These are phyloP conservation scores for Nitzschia inconspicua DNA, from an alignment of 108 stramenopile genomes.

Conservation along the genomic window DNA sequence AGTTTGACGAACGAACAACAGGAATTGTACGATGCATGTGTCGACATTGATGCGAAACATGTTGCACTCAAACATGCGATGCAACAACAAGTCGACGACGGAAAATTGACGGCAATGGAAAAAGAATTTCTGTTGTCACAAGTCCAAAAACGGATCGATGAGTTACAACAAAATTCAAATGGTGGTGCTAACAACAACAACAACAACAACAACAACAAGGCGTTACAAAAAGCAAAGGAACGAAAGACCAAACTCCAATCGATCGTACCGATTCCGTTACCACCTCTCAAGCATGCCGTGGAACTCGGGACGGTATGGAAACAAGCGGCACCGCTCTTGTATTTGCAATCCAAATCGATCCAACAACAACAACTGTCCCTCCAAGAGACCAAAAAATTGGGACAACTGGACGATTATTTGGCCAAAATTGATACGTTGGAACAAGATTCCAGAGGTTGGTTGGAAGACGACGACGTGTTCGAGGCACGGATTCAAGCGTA, in stretches of 20 bases:
- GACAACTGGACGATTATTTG: slow-evolving; percentile 62
- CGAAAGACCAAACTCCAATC: slow-evolving; percentile 47
- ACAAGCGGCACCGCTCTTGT: slow-evolving; percentile 57
- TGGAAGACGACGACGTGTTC: slow-evolving; percentile 82
- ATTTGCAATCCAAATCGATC: slow-evolving; percentile 48
- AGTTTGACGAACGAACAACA: slow-evolving; percentile 63
- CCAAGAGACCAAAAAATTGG: slow-evolving; percentile 66
- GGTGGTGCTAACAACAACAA: slow-evolving; percentile 50
- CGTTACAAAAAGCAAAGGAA: slow-evolving; percentile 35
- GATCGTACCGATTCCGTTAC: slow-evolving; percentile 38
- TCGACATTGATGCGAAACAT: slow-evolving; percentile 61
- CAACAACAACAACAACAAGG: slow-evolving; percentile 40
- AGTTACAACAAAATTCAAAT: too few species aligned
- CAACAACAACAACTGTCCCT: slow-evolving; percentile 60
- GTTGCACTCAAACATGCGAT: slow-evolving; percentile 48
- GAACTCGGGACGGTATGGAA: slow-evolving; percentile 61
- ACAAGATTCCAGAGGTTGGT: slow-evolving; percentile 64
- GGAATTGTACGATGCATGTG: slow-evolving; percentile 69
- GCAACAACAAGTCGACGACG: slow-evolving; percentile 70
- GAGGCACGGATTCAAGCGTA: slow-evolving; percentile 47
- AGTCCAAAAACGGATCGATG: slow-evolving; percentile 51
- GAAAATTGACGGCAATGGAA: slow-evolving; percentile 55
- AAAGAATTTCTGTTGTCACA: slow-evolving; percentile 45
- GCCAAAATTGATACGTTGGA: slow-evolving; percentile 65
- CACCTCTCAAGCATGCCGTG: slow-evolving; percentile 57